Evolutionary conservation across 176 grass and related monocot species (phyloP).

Genomic region (Musa troglodytarum): DNA sequence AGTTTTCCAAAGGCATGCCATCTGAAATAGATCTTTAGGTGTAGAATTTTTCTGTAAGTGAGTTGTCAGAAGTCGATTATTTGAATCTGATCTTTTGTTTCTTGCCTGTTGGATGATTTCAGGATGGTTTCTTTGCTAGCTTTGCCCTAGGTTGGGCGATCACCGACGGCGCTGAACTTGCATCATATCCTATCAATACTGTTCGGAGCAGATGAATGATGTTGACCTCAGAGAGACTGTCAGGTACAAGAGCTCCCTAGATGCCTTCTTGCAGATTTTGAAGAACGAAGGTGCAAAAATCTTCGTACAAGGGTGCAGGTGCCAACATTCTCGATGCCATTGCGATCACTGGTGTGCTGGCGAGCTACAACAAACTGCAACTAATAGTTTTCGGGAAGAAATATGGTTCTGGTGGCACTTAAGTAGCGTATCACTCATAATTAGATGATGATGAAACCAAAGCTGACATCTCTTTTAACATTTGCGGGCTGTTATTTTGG

Average conservation of each 20-base stretch:
- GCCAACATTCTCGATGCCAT: conserved; percentile 83
- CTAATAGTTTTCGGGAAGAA: conserved; percentile 91
- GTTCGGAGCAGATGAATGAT: conserved; percentile 84
- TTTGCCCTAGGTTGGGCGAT: conserved; percentile 75
- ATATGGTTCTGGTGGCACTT: conserved; percentile 67
- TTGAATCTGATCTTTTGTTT: not conserved
- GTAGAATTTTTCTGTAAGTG: too few relatives aligned
- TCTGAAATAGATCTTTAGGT: too few relatives aligned
- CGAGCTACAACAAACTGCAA: conserved; percentile 78
- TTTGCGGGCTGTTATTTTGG: too few relatives aligned
- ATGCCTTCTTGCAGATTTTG: conserved; percentile 67
- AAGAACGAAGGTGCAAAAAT: conserved; percentile 65
- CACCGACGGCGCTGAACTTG: conserved; percentile 59
- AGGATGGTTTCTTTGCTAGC: conserved; percentile 91
- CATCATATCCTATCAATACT: conserved; percentile 75
- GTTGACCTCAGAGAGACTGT: conserved; percentile 92
- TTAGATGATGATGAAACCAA: too few relatives aligned
- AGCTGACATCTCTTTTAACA: too few relatives aligned
- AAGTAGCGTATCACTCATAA: not conserved
- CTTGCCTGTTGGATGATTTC: not conserved
- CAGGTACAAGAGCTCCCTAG: conserved; percentile 81
- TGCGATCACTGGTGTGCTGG: conserved; percentile 82
- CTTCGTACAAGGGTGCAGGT: conserved; percentile 89
- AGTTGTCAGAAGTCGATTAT: too few relatives aligned
- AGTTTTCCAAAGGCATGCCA: not conserved